Percentiles rank a stretch among this genome's conserved stretches.
Evolutionary conservation across 2,329 filamentous ascomycete species (phyloP).

Genomic region (Plectosphaerella plurivora): DNA sequence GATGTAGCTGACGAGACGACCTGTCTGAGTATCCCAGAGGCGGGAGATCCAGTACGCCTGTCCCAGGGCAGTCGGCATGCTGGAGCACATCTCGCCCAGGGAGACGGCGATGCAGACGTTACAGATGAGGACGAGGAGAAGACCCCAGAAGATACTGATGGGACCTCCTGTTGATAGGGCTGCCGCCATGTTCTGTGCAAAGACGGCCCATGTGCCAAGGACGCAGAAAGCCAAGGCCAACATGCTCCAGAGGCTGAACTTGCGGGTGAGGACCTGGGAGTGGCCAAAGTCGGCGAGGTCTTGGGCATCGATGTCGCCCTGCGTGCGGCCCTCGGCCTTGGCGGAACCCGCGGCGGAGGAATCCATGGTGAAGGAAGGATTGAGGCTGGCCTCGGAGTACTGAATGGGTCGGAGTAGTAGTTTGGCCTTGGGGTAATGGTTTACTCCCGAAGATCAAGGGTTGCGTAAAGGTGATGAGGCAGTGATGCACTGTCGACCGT

Average conservation of each 20-base stretch:
- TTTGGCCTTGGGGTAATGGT: too few relatives aligned
- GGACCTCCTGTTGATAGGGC: slow-evolving; percentile 50
- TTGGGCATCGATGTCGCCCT: slow-evolving; percentile 21
- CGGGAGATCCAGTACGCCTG: slow-evolving; percentile 54
- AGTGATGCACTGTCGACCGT: too few relatives aligned
- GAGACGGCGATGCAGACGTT: slow-evolving; percentile 50
- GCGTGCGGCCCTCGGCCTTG: background rate
- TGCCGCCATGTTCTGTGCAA: slow-evolving; percentile 38
- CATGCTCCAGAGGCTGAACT: slow-evolving; percentile 54
- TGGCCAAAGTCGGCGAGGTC: slow-evolving; percentile 37
- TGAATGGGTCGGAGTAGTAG: background rate
- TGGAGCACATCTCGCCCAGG: slow-evolving; percentile 50
- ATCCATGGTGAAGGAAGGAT: background rate
- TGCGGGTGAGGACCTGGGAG: slow-evolving; percentile 31
- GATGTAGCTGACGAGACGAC: slow-evolving; percentile 49
- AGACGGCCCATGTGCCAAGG: slow-evolving; percentile 53
- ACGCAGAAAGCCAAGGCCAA: slow-evolving; percentile 53
- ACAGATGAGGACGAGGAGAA: slow-evolving; percentile 44
- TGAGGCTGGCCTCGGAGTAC: too few relatives aligned
- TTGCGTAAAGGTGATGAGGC: too few relatives aligned
- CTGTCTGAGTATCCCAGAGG: slow-evolving; percentile 29
- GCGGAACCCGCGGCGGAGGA: background rate
- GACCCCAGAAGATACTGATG: slow-evolving; percentile 50
- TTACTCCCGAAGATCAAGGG: too few relatives aligned
- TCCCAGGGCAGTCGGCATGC: slow-evolving; percentile 56